Evolutionary conservation across 2,329 filamentous ascomycete species (phyloP), one percentile per base, ranked within the genome.

Genomic region (Sarocladium kiliense): DNA sequence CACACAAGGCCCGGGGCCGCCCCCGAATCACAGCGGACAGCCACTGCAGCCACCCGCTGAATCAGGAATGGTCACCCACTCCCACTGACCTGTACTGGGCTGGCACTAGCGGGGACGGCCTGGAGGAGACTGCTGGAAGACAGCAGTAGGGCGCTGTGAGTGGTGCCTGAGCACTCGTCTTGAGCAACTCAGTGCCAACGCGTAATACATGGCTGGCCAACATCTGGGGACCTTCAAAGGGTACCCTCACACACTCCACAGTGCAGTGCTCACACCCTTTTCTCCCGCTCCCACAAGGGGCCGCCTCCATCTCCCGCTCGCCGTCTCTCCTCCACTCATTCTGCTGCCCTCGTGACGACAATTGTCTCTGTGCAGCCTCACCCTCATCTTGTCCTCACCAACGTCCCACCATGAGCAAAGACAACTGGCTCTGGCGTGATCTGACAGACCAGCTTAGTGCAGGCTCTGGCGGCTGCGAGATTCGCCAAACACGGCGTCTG

Each of bases 241-340:
- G n/a, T n/a, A n/a, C n/a, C n/a, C n/a, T n/a, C n/a, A 19, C 36
- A 39, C 12, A 6, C 7, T n/a, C 12, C 7, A n/a, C 36, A 16
- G 12, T n/a, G 16, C 41, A 44, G 9, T 44, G 21, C n/a, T n/a
- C 44, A 7, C n/a, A 51, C n/a, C 14, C 19, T 34, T 12, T n/a
- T 23, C 9, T 23, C 47, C 27, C 27, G 16, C 30, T 51, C 47
- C 26, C n/a, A 21, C 47, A 51, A 32, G 47, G 26, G 25, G 26
- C 44, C 41, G 18, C 16, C 12, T 18, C 47, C 47, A 51, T 51
- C 30, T 51, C 47, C 47, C 26, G 47, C 47, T 36, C 27, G 47
- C 19, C 47, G n/a, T 16, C 47, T 51, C 47, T 51, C 47, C 27
- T 7, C 47, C 47, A 51, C 27, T 51, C 47, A 36, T 51, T 36